Base-by-base conservation (phyloP, 768 basidiomycete genomes). In the Mycena albidolilacea region DNA sequence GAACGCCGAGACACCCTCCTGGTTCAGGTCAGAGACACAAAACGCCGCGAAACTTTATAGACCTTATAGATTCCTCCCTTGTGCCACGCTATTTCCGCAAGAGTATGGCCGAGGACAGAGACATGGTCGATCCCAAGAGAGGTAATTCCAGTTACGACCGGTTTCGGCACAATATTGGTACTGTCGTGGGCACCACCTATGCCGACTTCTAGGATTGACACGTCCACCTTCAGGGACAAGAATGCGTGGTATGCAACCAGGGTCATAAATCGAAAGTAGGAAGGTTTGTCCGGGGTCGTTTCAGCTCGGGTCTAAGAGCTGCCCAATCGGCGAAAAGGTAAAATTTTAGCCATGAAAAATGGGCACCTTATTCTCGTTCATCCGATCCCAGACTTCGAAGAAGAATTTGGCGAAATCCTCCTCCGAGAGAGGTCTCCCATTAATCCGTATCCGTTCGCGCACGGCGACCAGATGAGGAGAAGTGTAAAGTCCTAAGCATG, bases 21-120 rank as follows among this genome's bases (percentile, higher is more conserved):
- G 46, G 73, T 50, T 64, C 35, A 55, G 41, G 50, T 64, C 21
- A 68, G 54, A 64, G n/a, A 37, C 35, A 63, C 54, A 39, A 63
- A 46, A 55, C 17, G 11, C 35, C 19, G 21, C 21, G 38, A 7
- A 41, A n/a, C 43, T 19, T 46, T 39, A 73, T 83, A 38, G 64
- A 90, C 94, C 88, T 99, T 99, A 84, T 93, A 99, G 64, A 99
- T 99, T 2, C 98, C 98, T 38, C 93, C 95, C 81, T 99, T 99
- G 79, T 99, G 97, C 88, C 90, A 90, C 1, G 97, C 95, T 75
- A 99, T 99, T 78, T 98, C 95, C 41, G 85, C 82, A 5, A 99
- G 82, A 0, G 97, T 98, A 77, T 93, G 93, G 0, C 98, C 98
- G 2, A 99, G 87, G 35, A 98, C 90, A 67, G 87, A 84, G 50